Evolutionary conservation across 768 basidiomycete genomes (phyloP).

Genomic region (Phanerochaete carnosa): DNA sequence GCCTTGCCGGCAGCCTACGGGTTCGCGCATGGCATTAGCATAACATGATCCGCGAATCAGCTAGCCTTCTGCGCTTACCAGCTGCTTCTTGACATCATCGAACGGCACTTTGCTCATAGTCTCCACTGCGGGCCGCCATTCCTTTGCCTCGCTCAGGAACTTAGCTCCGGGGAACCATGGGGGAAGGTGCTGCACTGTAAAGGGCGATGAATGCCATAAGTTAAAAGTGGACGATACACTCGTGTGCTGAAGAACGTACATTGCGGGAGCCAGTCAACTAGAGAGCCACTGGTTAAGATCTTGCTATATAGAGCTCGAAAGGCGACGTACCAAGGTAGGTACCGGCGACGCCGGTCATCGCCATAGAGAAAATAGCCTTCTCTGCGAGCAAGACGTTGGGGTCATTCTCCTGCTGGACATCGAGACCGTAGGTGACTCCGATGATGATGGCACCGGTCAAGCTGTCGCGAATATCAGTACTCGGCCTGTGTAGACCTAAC

Average conservation of each 20-base stretch:
- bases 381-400: constrained; percentile 18
- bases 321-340: background rate
- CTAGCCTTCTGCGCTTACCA: background rate
- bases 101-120: constrained; percentile 21
- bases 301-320: background rate
- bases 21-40: background rate
- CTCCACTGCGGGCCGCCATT: constrained; percentile 16
- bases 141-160: constrained; percentile 19
- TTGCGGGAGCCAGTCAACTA: constrained; percentile 15
- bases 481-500: background rate
- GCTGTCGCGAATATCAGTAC: constrained; percentile 5
- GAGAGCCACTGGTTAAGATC: background rate
- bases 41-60: background rate
- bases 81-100: constrained; percentile 11
- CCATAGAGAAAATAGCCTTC: constrained; percentile 7
- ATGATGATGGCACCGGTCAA: constrained; percentile 21
- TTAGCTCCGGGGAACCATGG: constrained; percentile 26
- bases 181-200: constrained; percentile 17
- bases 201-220: background rate
- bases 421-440: constrained; percentile 21
- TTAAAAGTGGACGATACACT: background rate
- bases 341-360: constrained; percentile 1
- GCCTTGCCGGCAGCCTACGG: background rate
- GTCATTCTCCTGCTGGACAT: constrained; percentile 19
- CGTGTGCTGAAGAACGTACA: constrained; percentile 7